Conservation (phyloP, 1,284 basidiomycete genomes). For the Lentinula novae-zelandiae region DNA sequence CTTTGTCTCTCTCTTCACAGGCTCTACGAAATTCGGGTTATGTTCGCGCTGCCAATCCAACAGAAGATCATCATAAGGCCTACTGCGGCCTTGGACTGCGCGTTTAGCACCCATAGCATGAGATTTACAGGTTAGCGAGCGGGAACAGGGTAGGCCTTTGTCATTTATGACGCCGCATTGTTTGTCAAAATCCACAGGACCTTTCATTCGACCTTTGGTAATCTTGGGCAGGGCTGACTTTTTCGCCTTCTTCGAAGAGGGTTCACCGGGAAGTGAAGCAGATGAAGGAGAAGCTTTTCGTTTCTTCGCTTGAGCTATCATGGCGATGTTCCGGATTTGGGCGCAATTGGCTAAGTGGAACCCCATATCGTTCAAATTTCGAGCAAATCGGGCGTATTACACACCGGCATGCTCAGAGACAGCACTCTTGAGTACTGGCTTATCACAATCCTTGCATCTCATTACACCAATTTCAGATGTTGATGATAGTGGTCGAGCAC, state of each 20-base stretch:
- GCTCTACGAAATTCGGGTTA: conserved; percentile 91
- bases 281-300: conserved; percentile 64
- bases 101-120: conserved; percentile 98
- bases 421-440: conserved; percentile 74
- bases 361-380: not conserved
- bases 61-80: conserved; percentile 83
- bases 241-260: conserved; percentile 75
- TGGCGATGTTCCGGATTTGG: conserved; percentile 41
- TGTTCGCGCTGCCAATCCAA: conserved; percentile 91
- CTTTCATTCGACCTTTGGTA: conserved; percentile 75
- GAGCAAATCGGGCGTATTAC: conserved; percentile 20
- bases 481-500: conserved; percentile 65
- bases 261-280: conserved; percentile 52
- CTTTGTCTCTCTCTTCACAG: conserved; percentile 80
- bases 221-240: conserved; percentile 64
- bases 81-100: conserved; percentile 83
- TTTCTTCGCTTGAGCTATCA: conserved; percentile 64
- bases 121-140: conserved; percentile 96
- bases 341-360: conserved; percentile 52
- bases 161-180: conserved; percentile 99
- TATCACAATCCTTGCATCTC: conserved; percentile 75
- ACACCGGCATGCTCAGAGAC: conserved; percentile 72
- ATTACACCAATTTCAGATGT: conserved; percentile 67
- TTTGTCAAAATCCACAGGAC: conserved; percentile 86
- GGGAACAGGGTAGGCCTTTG: conserved; percentile 91